Evolutionary conservation across 495 filamentous ascomycete species (phyloP), one percentile per base, ranked within the genome.

Genomic region (Baudoinia panamericana): DNA sequence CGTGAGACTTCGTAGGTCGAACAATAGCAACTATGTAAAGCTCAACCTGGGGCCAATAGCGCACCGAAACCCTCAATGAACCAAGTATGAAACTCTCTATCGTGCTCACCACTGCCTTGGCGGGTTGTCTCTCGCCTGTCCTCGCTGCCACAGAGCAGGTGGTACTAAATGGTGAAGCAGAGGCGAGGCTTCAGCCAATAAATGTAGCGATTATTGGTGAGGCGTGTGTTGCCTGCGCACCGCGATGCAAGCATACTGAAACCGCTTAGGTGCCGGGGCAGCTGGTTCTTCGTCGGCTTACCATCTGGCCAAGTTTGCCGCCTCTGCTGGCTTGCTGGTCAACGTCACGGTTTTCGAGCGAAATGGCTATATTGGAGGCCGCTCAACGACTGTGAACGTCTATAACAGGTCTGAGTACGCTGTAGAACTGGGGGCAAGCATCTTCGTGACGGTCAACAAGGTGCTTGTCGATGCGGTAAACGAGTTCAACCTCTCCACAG

Each of bases 311-410:
- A 72, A 80, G 52, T 84, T 75, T 55, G 76, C 83, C 15, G 56
- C 66, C 1, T 48, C 69, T 28, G 55, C 65, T 4, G 69, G 63
- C 9, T 37, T 53, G 6, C 61, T 61, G 5, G 52, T 84, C 31
- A 76, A 90, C 46, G 79, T 96, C 54, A 95, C 86, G 11, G 67
- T 99, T 33, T 96, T 82, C 55, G 92, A 96, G 54, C 80, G 81
- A 30, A 74, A 71, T 13, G 62, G 67, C 19, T 84, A 81, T 54
- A 68, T 95, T 21, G 92, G 90, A 2, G 90, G 90, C 19, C 80
- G 90, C 10, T 82, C 82, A 18, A 90, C 85, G 5, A 96, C 90
- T 15, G 79, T 95, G 24, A 69, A 92, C 56, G 80, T 75, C 0
- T 84, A 81, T 46, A 73, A 74, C 46, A 68, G 90, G 51, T 67